phyloP scores from a whole-genome alignment of 805 yeast genomes.

The Starmerella asiatica region DNA sequence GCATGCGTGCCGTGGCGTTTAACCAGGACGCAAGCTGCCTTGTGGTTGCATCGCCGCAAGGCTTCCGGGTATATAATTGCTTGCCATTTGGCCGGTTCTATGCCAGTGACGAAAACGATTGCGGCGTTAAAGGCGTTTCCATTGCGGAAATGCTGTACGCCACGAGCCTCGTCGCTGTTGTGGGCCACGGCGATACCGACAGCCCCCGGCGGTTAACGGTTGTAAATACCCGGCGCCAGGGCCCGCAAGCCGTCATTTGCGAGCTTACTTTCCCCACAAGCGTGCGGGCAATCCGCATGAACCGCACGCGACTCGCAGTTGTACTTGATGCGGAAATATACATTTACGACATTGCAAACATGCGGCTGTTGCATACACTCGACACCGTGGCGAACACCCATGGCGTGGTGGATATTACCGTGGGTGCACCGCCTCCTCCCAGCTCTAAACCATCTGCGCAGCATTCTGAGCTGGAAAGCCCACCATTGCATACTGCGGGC shows the following conservation, averaged over 20 bases:
- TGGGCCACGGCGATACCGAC: conserved; percentile 53
- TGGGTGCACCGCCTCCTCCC: background rate
- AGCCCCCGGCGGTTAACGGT: conserved; percentile 72
- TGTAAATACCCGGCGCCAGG: conserved; percentile 55
- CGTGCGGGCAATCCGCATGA: conserved; percentile 59
- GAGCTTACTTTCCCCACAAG: conserved; percentile 76
- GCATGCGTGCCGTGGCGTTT: too few species aligned
- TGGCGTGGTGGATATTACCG: conserved; percentile 27
- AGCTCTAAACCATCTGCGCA: background rate
- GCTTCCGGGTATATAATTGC: conserved; percentile 70
- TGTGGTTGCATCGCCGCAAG: conserved; percentile 52
- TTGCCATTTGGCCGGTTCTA: conserved; percentile 73
- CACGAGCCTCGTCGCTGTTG: conserved; percentile 74
- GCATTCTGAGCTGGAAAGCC: background rate
- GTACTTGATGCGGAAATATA: conserved; percentile 68
- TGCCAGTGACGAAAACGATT: conserved; percentile 29
- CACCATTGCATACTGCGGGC: background rate
- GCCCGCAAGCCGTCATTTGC: conserved; percentile 49
- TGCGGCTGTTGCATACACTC: conserved; percentile 62
- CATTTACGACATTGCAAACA: conserved; percentile 81
- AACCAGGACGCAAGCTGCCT: conserved; percentile 83
- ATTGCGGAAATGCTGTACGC: conserved; percentile 82
- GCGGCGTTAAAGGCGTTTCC: conserved; percentile 25
- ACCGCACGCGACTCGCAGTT: conserved; percentile 69
- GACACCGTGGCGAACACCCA: conserved; percentile 40